These are phyloP conservation scores for Maudiozyma turicensis DNA, from an alignment of 805 yeast genomes.

Conservation along the genomic window DNA sequence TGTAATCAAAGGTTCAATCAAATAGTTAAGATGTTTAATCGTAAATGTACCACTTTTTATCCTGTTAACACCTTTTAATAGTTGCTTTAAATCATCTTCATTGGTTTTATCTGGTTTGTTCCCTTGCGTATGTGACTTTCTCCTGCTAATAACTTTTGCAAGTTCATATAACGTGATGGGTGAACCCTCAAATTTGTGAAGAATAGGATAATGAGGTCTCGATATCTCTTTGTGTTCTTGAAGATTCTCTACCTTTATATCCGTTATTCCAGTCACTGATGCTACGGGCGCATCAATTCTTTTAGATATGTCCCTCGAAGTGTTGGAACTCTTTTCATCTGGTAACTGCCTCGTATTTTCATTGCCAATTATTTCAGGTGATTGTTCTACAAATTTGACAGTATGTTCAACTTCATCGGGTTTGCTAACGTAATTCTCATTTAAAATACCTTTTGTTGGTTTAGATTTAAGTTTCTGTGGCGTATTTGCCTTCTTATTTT, in stretches of 20 bases:
- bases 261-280: not conserved
- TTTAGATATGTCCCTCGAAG: not conserved
- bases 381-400: conserved; percentile 20
- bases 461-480: not conserved
- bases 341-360: not conserved
- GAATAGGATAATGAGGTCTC: not conserved
- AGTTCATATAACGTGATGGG: conserved; percentile 12
- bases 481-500: not conserved
- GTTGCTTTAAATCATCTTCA: conserved; percentile 8
- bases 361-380: conserved; percentile 20
- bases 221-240: not conserved
- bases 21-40: conserved; percentile 18
- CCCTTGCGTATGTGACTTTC: not conserved
- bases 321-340: too few species aligned
- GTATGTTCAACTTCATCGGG: conserved; percentile 13
- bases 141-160: conserved; percentile 3
- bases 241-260: too few species aligned
- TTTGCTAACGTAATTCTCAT: not conserved
- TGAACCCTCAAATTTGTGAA: conserved; percentile 4
- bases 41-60: conserved; percentile 23
- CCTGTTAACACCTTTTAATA: conserved; percentile 15
- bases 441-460: not conserved
- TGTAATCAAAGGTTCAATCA: conserved; percentile 14
- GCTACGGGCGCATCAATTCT: not conserved
- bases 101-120: not conserved